phyloP scores from a whole-genome alignment of 495 filamentous ascomycete genomes.

The Umbilicaria muhlenbergii region DNA sequence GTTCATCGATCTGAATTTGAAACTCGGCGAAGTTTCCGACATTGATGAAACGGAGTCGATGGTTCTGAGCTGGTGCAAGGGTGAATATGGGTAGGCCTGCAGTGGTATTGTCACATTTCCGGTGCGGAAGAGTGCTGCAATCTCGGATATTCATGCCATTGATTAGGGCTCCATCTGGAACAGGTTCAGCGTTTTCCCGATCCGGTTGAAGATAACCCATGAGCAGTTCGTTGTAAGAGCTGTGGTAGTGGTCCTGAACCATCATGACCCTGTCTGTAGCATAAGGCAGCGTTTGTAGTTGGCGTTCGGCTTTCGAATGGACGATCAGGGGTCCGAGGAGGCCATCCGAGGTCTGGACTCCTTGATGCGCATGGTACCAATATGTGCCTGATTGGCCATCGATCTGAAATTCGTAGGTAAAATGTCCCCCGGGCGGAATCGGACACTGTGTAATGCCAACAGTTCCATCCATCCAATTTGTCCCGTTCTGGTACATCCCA shows the following conservation, averaged over 20 bases:
- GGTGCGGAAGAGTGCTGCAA: background rate
- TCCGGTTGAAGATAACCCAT: constrained; percentile 29
- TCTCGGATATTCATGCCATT: constrained; percentile 22
- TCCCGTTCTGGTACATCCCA: constrained; percentile 58
- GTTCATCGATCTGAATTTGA: constrained; percentile 31
- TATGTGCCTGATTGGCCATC: constrained; percentile 53
- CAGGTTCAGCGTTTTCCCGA: constrained; percentile 39
- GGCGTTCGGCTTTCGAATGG: constrained; percentile 21
- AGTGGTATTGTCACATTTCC: constrained; percentile 12
- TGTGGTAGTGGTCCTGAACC: constrained; percentile 44
- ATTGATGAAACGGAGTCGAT: constrained; percentile 44
- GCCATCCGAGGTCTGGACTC: constrained; percentile 58
- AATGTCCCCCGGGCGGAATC: constrained; percentile 41
- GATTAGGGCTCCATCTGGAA: constrained; percentile 40
- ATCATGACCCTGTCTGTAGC: constrained; percentile 35
- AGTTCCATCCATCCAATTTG: constrained; percentile 59
- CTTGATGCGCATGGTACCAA: constrained; percentile 65
- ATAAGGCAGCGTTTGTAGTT: constrained; percentile 25
- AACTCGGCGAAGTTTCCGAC: constrained; percentile 36
- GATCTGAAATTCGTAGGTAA: constrained; percentile 45
- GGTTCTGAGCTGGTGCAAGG: constrained; percentile 20
- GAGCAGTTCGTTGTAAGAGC: constrained; percentile 22
- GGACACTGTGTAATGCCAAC: constrained; percentile 51
- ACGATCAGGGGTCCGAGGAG: constrained; percentile 53
- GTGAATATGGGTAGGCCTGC: constrained; percentile 18